Evolutionary conservation across 257 asterid genomes (phyloP).

Genomic region (Salvia splendens): DNA sequence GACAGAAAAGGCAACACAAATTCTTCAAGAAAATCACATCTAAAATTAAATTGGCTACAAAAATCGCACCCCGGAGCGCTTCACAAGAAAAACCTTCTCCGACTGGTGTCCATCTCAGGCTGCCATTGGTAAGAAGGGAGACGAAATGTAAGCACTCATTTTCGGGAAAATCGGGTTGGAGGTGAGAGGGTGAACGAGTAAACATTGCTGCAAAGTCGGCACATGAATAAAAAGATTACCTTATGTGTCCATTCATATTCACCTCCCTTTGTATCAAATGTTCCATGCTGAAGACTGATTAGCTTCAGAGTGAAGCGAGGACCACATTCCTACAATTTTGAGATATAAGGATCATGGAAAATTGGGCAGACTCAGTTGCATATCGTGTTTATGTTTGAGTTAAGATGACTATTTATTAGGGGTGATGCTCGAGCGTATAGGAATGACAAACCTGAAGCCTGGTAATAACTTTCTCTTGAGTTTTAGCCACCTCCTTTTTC

Average conservation of each 20-base stretch:
- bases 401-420: background rate
- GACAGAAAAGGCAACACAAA: too few species aligned
- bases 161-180: background rate
- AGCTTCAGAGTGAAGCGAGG: conserved; percentile 91
- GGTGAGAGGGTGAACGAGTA: too few species aligned
- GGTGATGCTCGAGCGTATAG: too few species aligned
- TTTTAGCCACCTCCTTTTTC: conserved; percentile 34
- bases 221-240: conserved; percentile 43
- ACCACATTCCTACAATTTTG: conserved; percentile 77
- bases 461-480: conserved; percentile 61
- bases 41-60: conserved; percentile 17
- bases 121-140: conserved; percentile 35
- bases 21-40: conserved; percentile 4
- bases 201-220: background rate
- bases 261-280: conserved; percentile 85
- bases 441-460: conserved; percentile 80
- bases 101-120: conserved; percentile 96
- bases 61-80: background rate
- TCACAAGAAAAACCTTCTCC: conserved; percentile 84
- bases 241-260: conserved; percentile 98
- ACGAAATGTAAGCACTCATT: background rate
- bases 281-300: conserved; percentile 85
- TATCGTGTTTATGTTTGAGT: background rate
- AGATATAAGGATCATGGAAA: background rate
- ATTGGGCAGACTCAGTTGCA: background rate